These are phyloP conservation scores for Leccinum truebloodii DNA, from an alignment of 768 basidiomycete genomes.

Conservation along the genomic window DNA sequence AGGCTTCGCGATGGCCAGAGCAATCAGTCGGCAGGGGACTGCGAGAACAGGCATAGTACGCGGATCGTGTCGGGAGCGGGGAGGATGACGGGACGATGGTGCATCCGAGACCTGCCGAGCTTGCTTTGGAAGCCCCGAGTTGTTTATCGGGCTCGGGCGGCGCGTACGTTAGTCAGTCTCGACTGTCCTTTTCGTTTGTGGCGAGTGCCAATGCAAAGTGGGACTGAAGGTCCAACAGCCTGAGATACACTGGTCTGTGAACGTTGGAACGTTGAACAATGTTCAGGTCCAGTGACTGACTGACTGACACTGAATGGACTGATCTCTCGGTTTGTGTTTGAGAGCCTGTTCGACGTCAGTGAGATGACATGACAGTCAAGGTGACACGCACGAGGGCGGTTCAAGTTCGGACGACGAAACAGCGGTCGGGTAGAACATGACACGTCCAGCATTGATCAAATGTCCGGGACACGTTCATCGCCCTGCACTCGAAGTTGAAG, in stretches of 20 bases:
- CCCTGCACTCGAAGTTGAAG: slow-evolving; percentile 66
- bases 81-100: slow-evolving; percentile 15
- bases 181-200: background rate
- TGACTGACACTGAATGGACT: slow-evolving; percentile 23
- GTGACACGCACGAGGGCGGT: too few species aligned
- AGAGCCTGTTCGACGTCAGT: slow-evolving; percentile 17
- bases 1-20: too few species aligned
- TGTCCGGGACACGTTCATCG: slow-evolving; percentile 96
- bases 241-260: slow-evolving; percentile 17
- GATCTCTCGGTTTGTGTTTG: slow-evolving; percentile 30
- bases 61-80: slow-evolving; percentile 17
- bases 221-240: slow-evolving; percentile 26
- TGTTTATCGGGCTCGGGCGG: slow-evolving; percentile 28
- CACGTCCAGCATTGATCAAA: slow-evolving; percentile 62
- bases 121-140: slow-evolving; percentile 20
- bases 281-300: too few species aligned
- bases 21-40: too few species aligned
- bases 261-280: background rate
- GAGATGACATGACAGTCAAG: too few species aligned
- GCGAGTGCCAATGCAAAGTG: slow-evolving; percentile 17
- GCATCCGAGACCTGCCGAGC: slow-evolving; percentile 18
- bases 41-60: slow-evolving; percentile 19
- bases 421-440: too few species aligned
- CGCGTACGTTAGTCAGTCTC: slow-evolving; percentile 28
- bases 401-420: too few species aligned